Base-by-base conservation (phyloP, 192 early-diverging fungal genomes). In the Funneliformis mosseae region DNA sequence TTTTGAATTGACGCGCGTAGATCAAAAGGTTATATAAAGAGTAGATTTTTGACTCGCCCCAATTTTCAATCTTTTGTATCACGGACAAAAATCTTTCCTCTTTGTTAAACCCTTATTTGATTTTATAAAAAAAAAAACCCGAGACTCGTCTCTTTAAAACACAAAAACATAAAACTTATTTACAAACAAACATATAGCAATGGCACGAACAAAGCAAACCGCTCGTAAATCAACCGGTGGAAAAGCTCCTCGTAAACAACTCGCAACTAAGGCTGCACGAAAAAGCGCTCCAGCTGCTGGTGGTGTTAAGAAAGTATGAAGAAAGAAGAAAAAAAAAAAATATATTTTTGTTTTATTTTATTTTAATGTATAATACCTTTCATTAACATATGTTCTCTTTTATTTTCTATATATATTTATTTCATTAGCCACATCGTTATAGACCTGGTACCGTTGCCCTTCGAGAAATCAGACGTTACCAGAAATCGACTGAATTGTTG, bases 161-260 rank as follows among this genome's bases (percentile, higher is more conserved):
- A 55, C 5, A 50, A 55, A 14, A 18, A 55, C 5, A 45, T 45
- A 45, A 21, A 55, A 55, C 50, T 55, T 18, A 33, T 33, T 33
- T 33, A 59, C 21, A 59, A 59, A 18, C 27, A 85, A 42, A 68
- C 66, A 69, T 55, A 73, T 74, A 76, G 83, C 74, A 83, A 90
- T 90, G 89, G 89, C 88, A 63, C 87, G 88, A 83, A 89, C 88
- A 70, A 89, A 97, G 90, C 97, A 99, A 87, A 99, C 96, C 67
- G 96, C 97, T 60, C 94, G 97, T 87, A 99, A 99, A 89, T 98
- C 97, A 64, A 99, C 98, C 78, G 98, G 98, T 87, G 98, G 98
- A 83, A 99, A 99, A 88, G 98, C 98, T 28, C 98, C 98, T 66
- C 93, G 97, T 83, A 99, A 98, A 91, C 96, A 96, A 88, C 91